Evolutionary conservation across 768 basidiomycete species (phyloP).

Genomic region (Mycena amicta): DNA sequence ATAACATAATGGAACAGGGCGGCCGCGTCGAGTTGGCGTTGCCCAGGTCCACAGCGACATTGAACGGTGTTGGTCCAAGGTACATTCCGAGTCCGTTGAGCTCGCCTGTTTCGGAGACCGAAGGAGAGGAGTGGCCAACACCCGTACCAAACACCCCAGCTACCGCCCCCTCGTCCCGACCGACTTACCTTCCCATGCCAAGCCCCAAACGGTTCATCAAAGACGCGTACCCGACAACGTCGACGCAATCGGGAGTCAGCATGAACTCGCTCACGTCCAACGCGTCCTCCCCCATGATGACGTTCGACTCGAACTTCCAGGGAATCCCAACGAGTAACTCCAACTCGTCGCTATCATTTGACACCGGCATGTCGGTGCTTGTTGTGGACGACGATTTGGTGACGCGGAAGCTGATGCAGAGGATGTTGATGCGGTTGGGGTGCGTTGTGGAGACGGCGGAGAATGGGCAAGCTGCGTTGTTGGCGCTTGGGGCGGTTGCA

Average conservation of each 20-base stretch:
- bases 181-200: conserved; percentile 25
- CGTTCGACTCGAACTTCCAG: conserved; percentile 42
- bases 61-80: not conserved
- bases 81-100: conserved; percentile 10
- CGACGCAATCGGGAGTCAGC: conserved; percentile 12
- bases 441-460: conserved; percentile 81
- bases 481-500: conserved; percentile 55
- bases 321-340: conserved; percentile 41
- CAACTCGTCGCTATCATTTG: conserved; percentile 42
- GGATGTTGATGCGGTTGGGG: conserved; percentile 77
- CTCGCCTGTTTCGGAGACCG: conserved; percentile 1
- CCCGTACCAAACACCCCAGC: not conserved
- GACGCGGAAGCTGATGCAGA: conserved; percentile 79
- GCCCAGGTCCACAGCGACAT: conserved; percentile 29
- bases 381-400: conserved; percentile 85
- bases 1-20: conserved; percentile 69
- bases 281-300: conserved; percentile 34
- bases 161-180: conserved; percentile 2
- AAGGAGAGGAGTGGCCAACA: conserved; percentile 9
- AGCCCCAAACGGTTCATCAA: conserved; percentile 19
- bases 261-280: no score
- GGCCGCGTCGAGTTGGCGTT: conserved; percentile 61
- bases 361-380: conserved; percentile 62
- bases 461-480: conserved; percentile 78
- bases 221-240: conserved; percentile 16